Evolutionary conservation across 164 flowering plant genomes (phyloP).

Genomic region (Piper longum): DNA sequence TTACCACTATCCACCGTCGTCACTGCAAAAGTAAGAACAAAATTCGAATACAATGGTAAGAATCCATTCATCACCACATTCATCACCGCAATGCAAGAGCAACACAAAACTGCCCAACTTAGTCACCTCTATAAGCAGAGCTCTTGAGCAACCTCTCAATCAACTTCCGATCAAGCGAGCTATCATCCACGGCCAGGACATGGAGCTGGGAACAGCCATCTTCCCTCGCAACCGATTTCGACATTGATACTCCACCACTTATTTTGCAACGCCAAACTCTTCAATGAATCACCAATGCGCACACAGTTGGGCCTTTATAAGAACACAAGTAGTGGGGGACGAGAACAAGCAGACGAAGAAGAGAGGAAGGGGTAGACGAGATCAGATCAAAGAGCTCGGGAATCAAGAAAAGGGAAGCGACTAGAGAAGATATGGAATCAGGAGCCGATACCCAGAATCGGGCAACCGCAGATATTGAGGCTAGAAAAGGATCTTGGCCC

Average conservation of each 20-base stretch:
- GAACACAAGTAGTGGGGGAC: background rate
- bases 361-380: background rate
- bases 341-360: background rate
- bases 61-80: too few species aligned
- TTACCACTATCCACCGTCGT: conserved; percentile 18
- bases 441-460: background rate
- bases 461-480: conserved; percentile 4
- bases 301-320: too few species aligned
- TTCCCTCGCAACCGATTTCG: background rate
- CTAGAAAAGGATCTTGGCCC: background rate
- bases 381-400: conserved; percentile 4
- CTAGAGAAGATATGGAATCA: background rate
- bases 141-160: conserved; percentile 14
- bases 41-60: background rate
- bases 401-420: background rate
- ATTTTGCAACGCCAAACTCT: too few species aligned
- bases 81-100: background rate
- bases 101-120: background rate
- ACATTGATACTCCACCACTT: background rate
- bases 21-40: conserved; percentile 5
- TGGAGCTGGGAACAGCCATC: conserved; percentile 6
- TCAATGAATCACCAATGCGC: too few species aligned
- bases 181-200: conserved; percentile 18
- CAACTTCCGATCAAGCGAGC: conserved; percentile 12
- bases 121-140: conserved; percentile 16